Evolutionary conservation across 2,329 filamentous ascomycete species (phyloP).

Genomic region (Ophiognomonia clavigignenti-juglandacearum): DNA sequence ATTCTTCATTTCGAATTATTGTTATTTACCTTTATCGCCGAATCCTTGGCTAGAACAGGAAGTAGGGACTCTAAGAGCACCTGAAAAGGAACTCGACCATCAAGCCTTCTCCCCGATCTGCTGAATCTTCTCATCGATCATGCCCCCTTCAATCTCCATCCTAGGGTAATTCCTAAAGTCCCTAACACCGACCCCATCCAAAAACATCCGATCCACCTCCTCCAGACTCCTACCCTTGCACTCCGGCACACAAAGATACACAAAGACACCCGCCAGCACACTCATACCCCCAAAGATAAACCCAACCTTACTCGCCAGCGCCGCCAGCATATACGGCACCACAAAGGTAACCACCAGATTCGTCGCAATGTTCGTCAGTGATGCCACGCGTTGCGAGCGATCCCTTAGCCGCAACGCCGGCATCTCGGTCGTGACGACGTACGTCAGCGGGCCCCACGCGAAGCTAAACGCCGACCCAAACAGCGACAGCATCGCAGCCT

Average conservation of each 20-base stretch:
- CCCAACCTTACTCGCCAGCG: slow-evolving; percentile 29
- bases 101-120: not conserved
- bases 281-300: slow-evolving; percentile 30
- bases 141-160: not conserved
- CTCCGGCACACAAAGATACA: slow-evolving; percentile 31
- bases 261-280: slow-evolving; percentile 20
- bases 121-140: not conserved
- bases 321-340: slow-evolving; percentile 32
- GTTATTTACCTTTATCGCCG: no score
- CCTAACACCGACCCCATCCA: not conserved
- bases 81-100: no score
- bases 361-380: slow-evolving; percentile 25
- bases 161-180: not conserved
- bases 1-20: no score
- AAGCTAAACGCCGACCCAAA: slow-evolving; percentile 26
- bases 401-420: slow-evolving; percentile 27
- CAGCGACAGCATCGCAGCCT: slow-evolving; percentile 29
- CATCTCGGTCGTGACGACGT: slow-evolving; percentile 31
- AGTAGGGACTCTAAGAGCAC: no score
- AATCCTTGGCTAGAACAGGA: no score
- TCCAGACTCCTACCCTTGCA: slow-evolving; percentile 32
- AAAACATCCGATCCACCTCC: slow-evolving; percentile 27
- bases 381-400: slow-evolving; percentile 25
- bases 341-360: slow-evolving; percentile 30
- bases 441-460: slow-evolving; percentile 30